A percentile compares a stretch with the other conserved stretches of the same genome.
phyloP scores from a whole-genome alignment of 257 asterid genomes.

The Solanum paucissectum region DNA sequence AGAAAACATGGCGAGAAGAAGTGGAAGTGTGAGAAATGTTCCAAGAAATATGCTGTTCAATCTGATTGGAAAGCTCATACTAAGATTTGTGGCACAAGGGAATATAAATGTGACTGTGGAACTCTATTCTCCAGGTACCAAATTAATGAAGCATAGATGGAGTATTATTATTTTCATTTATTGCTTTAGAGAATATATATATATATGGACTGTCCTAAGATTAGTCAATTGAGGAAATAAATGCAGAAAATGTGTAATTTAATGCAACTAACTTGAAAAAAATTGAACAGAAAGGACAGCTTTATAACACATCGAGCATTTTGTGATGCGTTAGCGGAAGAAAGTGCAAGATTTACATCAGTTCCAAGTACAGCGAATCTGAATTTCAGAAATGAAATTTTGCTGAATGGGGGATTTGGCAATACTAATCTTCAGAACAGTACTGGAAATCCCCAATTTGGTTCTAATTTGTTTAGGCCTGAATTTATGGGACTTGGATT shows the following conservation, averaged over 20 bases:
- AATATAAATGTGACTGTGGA: conserved; percentile 18
- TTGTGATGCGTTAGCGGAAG: conserved; percentile 16
- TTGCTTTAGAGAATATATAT: not conserved
- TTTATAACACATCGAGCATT: conserved; percentile 17
- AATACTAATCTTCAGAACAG: not conserved
- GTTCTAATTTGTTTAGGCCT: not conserved
- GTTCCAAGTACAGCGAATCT: not conserved
- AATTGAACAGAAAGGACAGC: conserved; percentile 11
- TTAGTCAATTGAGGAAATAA: not conserved
- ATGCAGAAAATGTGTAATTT: not conserved
- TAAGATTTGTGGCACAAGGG: conserved; percentile 18
- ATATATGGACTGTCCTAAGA: not conserved
- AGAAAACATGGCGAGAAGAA: conserved; percentile 16
- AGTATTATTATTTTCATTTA: not conserved
- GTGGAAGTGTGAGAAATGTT: conserved; percentile 17
- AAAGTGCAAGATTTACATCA: conserved; percentile 3
- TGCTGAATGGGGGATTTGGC: not conserved
- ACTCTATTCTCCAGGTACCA: conserved; percentile 15
- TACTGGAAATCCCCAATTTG: conserved; percentile 2
- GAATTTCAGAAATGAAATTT: not conserved
- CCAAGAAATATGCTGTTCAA: conserved; percentile 9
- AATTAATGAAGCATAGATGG: not conserved
- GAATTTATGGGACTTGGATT: conserved; percentile 7
- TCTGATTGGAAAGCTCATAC: conserved; percentile 16
- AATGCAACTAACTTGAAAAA: not conserved